Evolutionary conservation across 805 yeast species (phyloP).

Genomic region (Debaryomyces castellii): DNA sequence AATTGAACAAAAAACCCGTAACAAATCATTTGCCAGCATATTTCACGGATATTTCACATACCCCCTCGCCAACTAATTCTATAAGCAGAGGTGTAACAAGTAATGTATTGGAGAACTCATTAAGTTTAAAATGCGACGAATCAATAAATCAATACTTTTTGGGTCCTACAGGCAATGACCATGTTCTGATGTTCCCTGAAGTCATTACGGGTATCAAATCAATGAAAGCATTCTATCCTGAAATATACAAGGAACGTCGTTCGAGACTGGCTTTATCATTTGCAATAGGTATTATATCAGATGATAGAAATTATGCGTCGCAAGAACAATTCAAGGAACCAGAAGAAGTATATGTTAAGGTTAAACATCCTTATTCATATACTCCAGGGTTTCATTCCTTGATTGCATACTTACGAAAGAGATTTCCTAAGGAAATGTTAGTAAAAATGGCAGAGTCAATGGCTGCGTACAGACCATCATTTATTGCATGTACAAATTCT

Average conservation of each 20-base stretch:
- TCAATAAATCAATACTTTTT: slow-evolving; percentile 67
- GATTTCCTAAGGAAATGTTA: slow-evolving; percentile 70
- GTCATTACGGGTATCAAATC: slow-evolving; percentile 46
- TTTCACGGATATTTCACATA: slow-evolving; percentile 13
- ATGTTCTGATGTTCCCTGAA: slow-evolving; percentile 55
- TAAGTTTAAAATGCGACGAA: slow-evolving; percentile 51
- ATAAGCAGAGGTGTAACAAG: neutral
- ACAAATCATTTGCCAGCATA: slow-evolving; percentile 20
- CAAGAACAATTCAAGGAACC: slow-evolving; percentile 51
- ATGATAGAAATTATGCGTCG: slow-evolving; percentile 25
- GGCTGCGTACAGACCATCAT: slow-evolving; percentile 89
- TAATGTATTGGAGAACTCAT: slow-evolving; percentile 12
- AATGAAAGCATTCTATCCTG: slow-evolving; percentile 40
- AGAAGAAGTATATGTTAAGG: slow-evolving; percentile 74
- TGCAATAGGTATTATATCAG: slow-evolving; percentile 45
- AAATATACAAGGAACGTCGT: slow-evolving; percentile 35
- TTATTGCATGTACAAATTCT: slow-evolving; percentile 88
- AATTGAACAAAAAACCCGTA: neutral
- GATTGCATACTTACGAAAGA: slow-evolving; percentile 64
- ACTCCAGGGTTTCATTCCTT: slow-evolving; percentile 88
- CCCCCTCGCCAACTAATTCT: slow-evolving; percentile 13
- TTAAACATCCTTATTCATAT: slow-evolving; percentile 77
- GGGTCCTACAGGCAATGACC: slow-evolving; percentile 49
- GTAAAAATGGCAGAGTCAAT: slow-evolving; percentile 82
- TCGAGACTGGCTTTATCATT: slow-evolving; percentile 47